phyloP scores from a whole-genome alignment of 192 early-diverging fungal species.

The Backusella morwellensis region DNA sequence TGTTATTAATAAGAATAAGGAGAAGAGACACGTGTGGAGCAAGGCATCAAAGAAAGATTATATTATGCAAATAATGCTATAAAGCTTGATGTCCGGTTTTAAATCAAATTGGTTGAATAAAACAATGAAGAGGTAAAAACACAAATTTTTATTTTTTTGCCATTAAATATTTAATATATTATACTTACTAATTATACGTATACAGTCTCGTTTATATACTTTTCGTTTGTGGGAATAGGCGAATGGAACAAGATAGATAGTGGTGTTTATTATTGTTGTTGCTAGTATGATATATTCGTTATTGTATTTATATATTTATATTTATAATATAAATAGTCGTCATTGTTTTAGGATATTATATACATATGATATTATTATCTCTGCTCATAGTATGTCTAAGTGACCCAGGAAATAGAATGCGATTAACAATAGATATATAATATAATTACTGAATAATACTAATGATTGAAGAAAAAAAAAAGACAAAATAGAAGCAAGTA shows the following conservation, averaged over 20 bases:
- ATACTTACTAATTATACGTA: background rate
- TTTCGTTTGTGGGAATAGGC: no score
- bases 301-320: no score
- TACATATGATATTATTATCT: background rate
- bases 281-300: no score
- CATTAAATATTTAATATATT: background rate
- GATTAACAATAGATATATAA: no score
- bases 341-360: background rate
- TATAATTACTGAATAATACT: no score
- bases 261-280: no score
- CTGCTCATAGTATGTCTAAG: no score
- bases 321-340: no score
- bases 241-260: no score
- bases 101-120: constrained; percentile 2
- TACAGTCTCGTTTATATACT: no score
- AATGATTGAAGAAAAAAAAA: background rate
- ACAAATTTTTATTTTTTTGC: background rate
- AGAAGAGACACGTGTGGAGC: background rate
- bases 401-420: no score
- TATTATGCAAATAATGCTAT: constrained; percentile 1
- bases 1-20: background rate
- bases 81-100: constrained; percentile 2
- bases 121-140: background rate
- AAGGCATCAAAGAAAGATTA: background rate
- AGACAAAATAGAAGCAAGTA: background rate